Evolutionary conservation across 257 asterid species (phyloP).

Genomic region (Primulina eburnea): DNA sequence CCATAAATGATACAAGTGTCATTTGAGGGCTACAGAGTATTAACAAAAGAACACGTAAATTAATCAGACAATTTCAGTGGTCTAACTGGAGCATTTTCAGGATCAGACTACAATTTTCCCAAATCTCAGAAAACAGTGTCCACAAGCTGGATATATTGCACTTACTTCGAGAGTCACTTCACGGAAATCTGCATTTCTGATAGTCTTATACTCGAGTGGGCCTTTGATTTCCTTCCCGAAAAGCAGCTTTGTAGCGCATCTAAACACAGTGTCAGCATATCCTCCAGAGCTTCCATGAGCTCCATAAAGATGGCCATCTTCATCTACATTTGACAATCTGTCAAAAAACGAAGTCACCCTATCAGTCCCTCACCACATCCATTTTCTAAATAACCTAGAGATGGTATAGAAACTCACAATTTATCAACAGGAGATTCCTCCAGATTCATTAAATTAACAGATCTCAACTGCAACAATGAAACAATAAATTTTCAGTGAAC

Average conservation of each 20-base stretch:
- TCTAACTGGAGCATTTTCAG: constrained; percentile 19
- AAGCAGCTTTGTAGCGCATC: constrained; percentile 68
- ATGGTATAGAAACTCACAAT: constrained; percentile 52
- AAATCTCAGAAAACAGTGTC: not conserved
- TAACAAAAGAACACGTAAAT: not conserved
- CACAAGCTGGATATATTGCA: constrained; percentile 17
- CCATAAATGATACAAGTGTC: not conserved
- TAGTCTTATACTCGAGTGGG: constrained; percentile 66
- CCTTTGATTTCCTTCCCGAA: constrained; percentile 64
- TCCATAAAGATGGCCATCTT: constrained; percentile 65
- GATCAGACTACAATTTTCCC: constrained; percentile 3
- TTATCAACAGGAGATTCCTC: constrained; percentile 86
- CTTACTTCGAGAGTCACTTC: constrained; percentile 88
- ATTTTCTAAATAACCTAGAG: constrained; percentile 6
- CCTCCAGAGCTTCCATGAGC: constrained; percentile 95
- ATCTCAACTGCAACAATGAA: constrained; percentile 58
- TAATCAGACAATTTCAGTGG: constrained; percentile 1
- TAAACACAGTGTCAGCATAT: constrained; percentile 81
- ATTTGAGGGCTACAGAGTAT: not conserved
- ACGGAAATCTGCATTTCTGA: constrained; percentile 83
- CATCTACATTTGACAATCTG: constrained; percentile 76
- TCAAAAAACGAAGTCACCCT: constrained; percentile 12
- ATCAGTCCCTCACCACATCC: constrained; percentile 21
- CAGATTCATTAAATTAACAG: constrained; percentile 61
- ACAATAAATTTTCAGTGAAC: not conserved